Base-by-base conservation (phyloP, 371 early-diverging fungal genomes). In the Zopfochytrium polystomum region DNA sequence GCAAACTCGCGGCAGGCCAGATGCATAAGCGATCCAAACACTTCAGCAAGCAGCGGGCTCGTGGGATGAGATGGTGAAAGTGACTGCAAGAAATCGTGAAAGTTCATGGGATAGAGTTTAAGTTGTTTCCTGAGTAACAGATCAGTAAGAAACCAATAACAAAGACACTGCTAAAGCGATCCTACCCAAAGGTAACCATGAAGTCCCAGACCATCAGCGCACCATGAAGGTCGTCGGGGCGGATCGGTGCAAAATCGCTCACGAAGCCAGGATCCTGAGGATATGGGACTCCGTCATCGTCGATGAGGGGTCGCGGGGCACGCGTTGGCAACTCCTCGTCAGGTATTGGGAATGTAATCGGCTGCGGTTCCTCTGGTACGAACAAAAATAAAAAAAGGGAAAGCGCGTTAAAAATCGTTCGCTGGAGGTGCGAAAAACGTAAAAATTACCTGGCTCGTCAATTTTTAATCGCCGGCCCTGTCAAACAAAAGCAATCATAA, bases 161-260 rank as follows among this genome's bases (percentile, higher is more conserved):
- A 52, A 31, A 52, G 32, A 31, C 13, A 52, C 25, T 31, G 47
- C 23, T 11, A 51, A 58, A 22, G 44, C 51, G 30, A 11, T n/a
- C 31, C 33, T 59, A 70, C 70, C 66, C 63, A 44, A 67, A 71
- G 0, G 63, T 34, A 4, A 11, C 25, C 30, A 75, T 23, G 55
- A 78, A 78, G 47, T 63, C 60, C 66, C 68, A 76, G 2, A 68
- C 59, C 44, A 63, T 55, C 11, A 78, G 35, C 1, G 72, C 52
- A 18, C 20, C 25, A 4, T 52, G 44, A 2, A 42, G 49, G 13
- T 33, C 18, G 9, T 30, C 51, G 4, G 22, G 3, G 20, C 72
- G 70, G 5, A 75, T 47, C 6, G 18, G 32, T 23, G 67, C 66
- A 55, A 74, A 74, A 44, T 70, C 69, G 15, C 47, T 9, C n/a